phyloP scores from a whole-genome alignment of 768 basidiomycete species.

The Rhizopogon salebrosus region DNA sequence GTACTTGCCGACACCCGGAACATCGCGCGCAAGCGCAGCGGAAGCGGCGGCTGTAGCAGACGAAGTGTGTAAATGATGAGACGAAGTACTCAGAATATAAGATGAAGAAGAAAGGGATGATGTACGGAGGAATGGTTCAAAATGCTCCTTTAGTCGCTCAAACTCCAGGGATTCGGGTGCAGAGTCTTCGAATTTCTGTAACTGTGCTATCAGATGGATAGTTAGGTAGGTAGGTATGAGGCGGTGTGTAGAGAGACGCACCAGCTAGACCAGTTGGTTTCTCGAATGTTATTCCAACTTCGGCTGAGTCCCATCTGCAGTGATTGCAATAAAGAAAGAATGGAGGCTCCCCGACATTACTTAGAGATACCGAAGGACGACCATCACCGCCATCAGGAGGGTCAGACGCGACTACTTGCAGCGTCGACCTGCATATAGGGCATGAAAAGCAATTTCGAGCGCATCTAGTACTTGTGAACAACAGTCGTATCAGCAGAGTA shows the following conservation, averaged over 20 bases:
- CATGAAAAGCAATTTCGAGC: conserved; percentile 97
- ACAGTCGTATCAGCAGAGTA: not conserved
- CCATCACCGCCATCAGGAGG: conserved; percentile 57
- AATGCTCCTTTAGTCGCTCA: conserved; percentile 93
- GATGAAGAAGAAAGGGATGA: conserved; percentile 69
- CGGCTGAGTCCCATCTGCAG: conserved; percentile 93
- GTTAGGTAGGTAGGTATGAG: conserved; percentile 7
- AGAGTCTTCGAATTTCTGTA: conserved; percentile 86
- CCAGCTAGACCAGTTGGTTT: conserved; percentile 95
- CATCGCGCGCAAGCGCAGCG: conserved; percentile 83
- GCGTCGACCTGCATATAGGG: conserved; percentile 85
- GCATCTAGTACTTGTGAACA: conserved; percentile 53
- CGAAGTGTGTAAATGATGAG: conserved; percentile 72
- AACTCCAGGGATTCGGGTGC: conserved; percentile 84
- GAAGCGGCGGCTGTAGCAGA: conserved; percentile 88
- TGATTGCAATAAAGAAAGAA: conserved; percentile 90
- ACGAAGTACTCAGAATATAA: conserved; percentile 42
- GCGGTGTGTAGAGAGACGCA: conserved; percentile 29
- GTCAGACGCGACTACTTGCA: conserved; percentile 89
- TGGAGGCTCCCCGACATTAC: conserved; percentile 74
- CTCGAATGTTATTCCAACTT: conserved; percentile 90
- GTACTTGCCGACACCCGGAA: conserved; percentile 77
- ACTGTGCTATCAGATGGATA: conserved; percentile 55
- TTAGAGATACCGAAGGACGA: conserved; percentile 46
- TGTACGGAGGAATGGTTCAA: conserved; percentile 90